These are phyloP conservation scores for Jaltomata sinuosa DNA, from an alignment of 257 asterid genomes.

Conservation along the genomic window DNA sequence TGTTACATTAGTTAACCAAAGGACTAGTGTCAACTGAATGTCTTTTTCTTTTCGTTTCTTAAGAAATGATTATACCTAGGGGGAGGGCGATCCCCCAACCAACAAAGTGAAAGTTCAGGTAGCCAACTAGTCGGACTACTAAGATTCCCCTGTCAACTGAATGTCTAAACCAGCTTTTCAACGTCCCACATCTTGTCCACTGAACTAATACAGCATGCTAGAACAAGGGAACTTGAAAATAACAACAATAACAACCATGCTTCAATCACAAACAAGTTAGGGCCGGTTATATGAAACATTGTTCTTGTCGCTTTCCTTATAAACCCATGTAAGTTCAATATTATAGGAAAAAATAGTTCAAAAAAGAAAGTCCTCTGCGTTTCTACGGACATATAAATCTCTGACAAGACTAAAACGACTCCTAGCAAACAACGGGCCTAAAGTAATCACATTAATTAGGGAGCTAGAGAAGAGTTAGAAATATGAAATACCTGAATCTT, in stretches of 20 bases:
- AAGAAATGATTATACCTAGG: too few species aligned
- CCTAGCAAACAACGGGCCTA: not conserved
- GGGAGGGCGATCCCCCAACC: too few species aligned
- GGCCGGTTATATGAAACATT: not conserved
- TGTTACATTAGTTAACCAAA: not conserved
- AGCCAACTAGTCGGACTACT: not conserved
- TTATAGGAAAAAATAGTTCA: not conserved
- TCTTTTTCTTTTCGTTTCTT: not conserved
- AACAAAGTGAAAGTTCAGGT: too few species aligned
- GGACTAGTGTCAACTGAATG: not conserved
- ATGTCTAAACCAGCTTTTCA: not conserved
- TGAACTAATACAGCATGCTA: not conserved
- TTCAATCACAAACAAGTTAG: not conserved
- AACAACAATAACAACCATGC: not conserved
- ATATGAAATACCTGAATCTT: conserved; percentile 78
- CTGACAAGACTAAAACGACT: not conserved
- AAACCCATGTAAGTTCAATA: not conserved
- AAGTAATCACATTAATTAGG: not conserved
- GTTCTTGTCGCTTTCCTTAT: not conserved
- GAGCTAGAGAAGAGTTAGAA: not conserved
- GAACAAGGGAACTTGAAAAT: not conserved
- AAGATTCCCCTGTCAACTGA: not conserved
- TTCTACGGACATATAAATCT: not conserved
- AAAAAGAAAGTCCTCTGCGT: not conserved
- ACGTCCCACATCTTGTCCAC: not conserved